A percentile compares a stretch with the other conserved stretches of the same genome.
Conservation (phyloP, 805 yeast species). For the Lipomyces japonicus region DNA sequence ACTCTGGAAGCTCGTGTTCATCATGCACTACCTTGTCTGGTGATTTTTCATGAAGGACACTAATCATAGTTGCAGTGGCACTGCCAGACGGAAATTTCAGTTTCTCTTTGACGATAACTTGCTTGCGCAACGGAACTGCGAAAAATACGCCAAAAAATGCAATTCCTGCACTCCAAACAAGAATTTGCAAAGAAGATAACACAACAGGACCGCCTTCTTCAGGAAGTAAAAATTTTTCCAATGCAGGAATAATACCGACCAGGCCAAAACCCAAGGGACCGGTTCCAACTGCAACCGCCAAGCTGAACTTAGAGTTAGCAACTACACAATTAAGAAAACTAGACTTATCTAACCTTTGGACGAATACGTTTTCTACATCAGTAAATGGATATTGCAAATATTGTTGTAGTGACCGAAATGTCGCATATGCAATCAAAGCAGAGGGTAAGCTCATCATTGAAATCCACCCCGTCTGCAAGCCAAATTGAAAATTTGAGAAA, state of each 20-base stretch:
- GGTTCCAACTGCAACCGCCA: constrained; percentile 95
- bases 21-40: constrained; percentile 19
- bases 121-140: constrained; percentile 82
- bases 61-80: constrained; percentile 90
- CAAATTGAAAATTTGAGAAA: constrained; percentile 90
- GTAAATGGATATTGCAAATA: constrained; percentile 47
- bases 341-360: constrained; percentile 26
- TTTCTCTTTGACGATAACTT: constrained; percentile 82
- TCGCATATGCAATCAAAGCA: constrained; percentile 79
- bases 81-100: constrained; percentile 92
- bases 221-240: constrained; percentile 75
- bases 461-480: constrained; percentile 97
- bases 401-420: constrained; percentile 57
- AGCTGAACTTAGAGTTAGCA: constrained; percentile 57
- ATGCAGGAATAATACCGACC: constrained; percentile 93
- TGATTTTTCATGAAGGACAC: constrained; percentile 79
- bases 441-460: constrained; percentile 98
- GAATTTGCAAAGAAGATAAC: constrained; percentile 50
- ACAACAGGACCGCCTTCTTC: constrained; percentile 61
- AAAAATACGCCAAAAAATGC: constrained; percentile 95
- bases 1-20: constrained; percentile 19
- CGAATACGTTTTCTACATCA: constrained; percentile 78
- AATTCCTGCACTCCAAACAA: constrained; percentile 79
- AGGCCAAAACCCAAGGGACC: constrained; percentile 95
- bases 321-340: neutral